Conservation (phyloP, 208 protist species). For the Leishmania guyanensis region DNA sequence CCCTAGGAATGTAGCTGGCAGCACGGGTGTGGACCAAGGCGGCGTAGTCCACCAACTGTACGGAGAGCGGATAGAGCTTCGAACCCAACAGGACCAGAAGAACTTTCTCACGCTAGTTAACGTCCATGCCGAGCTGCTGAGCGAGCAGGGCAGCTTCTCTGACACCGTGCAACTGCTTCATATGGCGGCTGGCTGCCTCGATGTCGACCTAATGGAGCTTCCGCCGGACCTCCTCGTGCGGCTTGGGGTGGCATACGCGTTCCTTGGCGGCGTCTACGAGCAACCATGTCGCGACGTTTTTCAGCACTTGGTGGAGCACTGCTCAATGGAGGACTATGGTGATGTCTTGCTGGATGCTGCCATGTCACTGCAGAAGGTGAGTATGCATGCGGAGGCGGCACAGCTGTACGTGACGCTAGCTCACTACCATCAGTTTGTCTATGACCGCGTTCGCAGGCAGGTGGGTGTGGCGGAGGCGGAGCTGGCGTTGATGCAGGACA, state of each 20-base stretch:
- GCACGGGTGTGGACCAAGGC: neutral
- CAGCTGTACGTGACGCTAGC: constrained; percentile 69
- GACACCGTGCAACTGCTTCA: constrained; percentile 76
- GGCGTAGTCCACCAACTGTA: constrained; percentile 48
- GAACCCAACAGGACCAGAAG: constrained; percentile 43
- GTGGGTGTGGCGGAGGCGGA: constrained; percentile 20
- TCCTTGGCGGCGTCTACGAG: constrained; percentile 53
- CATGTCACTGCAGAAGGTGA: constrained; percentile 69
- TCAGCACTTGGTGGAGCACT: constrained; percentile 74
- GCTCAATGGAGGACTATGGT: constrained; percentile 80
- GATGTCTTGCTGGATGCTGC: constrained; percentile 86
- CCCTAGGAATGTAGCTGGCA: neutral
- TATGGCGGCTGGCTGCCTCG: constrained; percentile 64
- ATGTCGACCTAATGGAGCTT: constrained; percentile 72
- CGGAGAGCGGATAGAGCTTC: constrained; percentile 54
- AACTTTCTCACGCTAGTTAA: constrained; percentile 90
- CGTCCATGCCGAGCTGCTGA: constrained; percentile 86
- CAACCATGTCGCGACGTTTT: constrained; percentile 82
- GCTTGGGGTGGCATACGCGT: constrained; percentile 81
- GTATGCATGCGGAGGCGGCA: constrained; percentile 60
- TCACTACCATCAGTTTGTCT: constrained; percentile 70
- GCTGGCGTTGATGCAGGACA: constrained; percentile 26
- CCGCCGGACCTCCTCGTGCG: constrained; percentile 86
- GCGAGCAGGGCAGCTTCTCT: constrained; percentile 79
- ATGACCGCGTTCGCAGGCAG: constrained; percentile 30